Base-by-base conservation (phyloP, 495 filamentous ascomycete genomes). In the Parathielavia hyrcaniae region DNA sequence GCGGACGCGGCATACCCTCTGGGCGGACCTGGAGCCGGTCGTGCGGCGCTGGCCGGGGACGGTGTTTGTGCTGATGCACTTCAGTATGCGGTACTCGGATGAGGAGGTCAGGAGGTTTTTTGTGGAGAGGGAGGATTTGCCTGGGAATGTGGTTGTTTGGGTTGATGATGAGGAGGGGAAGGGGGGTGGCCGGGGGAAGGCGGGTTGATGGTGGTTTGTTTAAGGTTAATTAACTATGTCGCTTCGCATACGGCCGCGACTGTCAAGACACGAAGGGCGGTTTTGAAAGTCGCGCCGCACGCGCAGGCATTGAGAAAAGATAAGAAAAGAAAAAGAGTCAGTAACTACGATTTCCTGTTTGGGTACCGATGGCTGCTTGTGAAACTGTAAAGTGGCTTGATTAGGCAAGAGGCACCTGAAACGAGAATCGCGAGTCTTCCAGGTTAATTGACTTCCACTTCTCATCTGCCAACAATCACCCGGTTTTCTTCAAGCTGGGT, bases 21-120 rank as follows among this genome's bases (percentile, higher is more conserved):
- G 72, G 72, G 49, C 2, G 46, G 72, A 73, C 23, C 47, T 74
- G 45, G 72, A 70, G 50, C 11, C 16, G 11, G 66, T 74, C 1
- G 55, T 73, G 14, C 50, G 69, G 16, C 43, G 40, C 50, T 72
- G 65, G 58, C 66, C 67, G 9, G 44, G 40, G 32, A 70, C 68
- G 17, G 64, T 58, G 32, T 74, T 73, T 62, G 66, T 74, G 47
- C 17, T 74, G 55, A 72, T 59, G 60, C 72, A 74, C 48, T 74
- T 74, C 47, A 73, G 70, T 30, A 10, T 74, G 64, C 38, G 72
- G 44, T 74, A 74, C 20, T 59, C 40, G 6, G 67, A 71, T 13
- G 61, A 50, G n/a, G 67, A 74, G 36, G 43, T 74, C 2, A 45
- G 59, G 30, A n/a, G 17, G 11, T 74, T 73, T 36, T 74, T 74